Evolutionary conservation across 306 rosid species (phyloP), one percentile per base, ranked within the genome.

Genomic region (Prunus kanzakura): DNA sequence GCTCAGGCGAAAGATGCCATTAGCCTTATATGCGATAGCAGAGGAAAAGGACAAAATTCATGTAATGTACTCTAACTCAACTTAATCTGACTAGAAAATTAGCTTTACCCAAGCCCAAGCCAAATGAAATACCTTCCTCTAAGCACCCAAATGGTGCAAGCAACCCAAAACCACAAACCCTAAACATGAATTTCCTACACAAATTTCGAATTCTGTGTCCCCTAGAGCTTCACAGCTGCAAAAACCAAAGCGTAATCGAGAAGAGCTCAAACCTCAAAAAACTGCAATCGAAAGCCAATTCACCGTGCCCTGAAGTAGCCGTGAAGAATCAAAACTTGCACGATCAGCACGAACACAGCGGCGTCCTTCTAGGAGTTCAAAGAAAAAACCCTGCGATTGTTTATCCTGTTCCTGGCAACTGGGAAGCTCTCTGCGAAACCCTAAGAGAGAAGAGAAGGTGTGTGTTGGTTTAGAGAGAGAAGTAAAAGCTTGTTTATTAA

Each of bases 401-500:
- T 50, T 65, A 22, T n/a, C 35, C 61, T 22, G 51, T 18, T 79
- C 76, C 46, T 41, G 61, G 71, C 50, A 61, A 51, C 60, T 78
- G 79, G 73, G 83, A 76, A 52, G 63, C 76, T 72, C 55, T 81
- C 35, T 66, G 23, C 71, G 86, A 82, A 87, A 86, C 96, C 96
- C 96, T 84, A 90, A 47, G 66, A n/a, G 46, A 35, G 54, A 11
- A n/a, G 46, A 35, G 54, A 11, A 27, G 32, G 67, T 50, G 15
- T 56, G 27, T 13, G 76, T 15, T 56, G 54, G 50, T 55, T 54
- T 12, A 50, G 49, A 80, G 82, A 74, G 68, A 64, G 72, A 25
- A 12, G 71, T 73, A 50, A 69, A 79, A 72, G 78, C 32, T 71
- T 45, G 61, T 55, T 54, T 67, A 76, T 72, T 72, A 77, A 80